phyloP scores from a whole-genome alignment of 441 rosid genomes.

The Pelargonium australe region DNA sequence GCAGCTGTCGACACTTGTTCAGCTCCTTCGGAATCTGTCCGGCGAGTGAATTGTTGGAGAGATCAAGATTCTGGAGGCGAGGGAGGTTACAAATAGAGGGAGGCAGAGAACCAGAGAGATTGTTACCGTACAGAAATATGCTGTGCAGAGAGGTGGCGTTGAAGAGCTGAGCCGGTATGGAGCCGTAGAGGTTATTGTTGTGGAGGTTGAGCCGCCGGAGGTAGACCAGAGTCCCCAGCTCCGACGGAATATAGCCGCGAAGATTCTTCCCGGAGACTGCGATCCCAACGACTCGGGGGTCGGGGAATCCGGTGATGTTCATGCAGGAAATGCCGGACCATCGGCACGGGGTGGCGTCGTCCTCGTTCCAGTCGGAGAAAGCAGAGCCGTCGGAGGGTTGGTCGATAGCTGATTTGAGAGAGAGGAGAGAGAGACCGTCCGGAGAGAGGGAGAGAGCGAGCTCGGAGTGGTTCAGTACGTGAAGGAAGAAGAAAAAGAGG shows the following conservation, averaged over 20 bases:
- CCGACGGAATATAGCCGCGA: constrained; percentile 81
- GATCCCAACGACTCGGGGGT: constrained; percentile 71
- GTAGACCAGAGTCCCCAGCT: constrained; percentile 59
- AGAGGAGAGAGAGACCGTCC: constrained; percentile 80
- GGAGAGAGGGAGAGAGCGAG: constrained; percentile 48
- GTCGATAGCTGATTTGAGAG: constrained; percentile 80
- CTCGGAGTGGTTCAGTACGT: constrained; percentile 8
- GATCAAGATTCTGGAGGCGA: constrained; percentile 74
- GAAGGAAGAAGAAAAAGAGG: constrained; percentile 11
- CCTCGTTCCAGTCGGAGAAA: constrained; percentile 75
- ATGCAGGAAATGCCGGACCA: constrained; percentile 86
- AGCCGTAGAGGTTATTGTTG: constrained; percentile 55
- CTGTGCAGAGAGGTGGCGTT: constrained; percentile 84
- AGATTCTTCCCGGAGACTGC: constrained; percentile 55
- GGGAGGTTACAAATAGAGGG: constrained; percentile 64
- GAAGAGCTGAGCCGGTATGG: constrained; percentile 68
- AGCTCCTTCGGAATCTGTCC: constrained; percentile 59
- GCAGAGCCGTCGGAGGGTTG: constrained; percentile 26
- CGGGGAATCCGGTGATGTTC: constrained; percentile 47
- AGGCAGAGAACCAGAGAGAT: constrained; percentile 71
- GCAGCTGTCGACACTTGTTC: constrained; percentile 61
- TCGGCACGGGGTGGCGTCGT: constrained; percentile 63
- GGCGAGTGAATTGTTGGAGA: constrained; percentile 65
- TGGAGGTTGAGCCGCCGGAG: constrained; percentile 90
- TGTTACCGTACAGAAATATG: constrained; percentile 66